A percentile compares a stretch with the other conserved stretches of the same genome.
phyloP scores from a whole-genome alignment of 2,329 filamentous ascomycete genomes.

The Alternaria novae-zelandiae region DNA sequence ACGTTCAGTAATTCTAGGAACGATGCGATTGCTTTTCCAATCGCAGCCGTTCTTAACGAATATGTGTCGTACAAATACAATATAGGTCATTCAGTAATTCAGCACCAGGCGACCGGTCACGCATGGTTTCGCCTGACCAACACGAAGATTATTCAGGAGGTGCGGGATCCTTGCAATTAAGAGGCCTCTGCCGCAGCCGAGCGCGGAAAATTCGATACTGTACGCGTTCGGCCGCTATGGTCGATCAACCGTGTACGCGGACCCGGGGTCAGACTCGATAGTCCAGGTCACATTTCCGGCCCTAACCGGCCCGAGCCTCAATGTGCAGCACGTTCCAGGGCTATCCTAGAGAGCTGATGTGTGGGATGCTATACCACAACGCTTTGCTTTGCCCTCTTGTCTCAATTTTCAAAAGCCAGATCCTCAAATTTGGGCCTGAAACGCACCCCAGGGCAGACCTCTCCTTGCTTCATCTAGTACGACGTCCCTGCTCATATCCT shows the following conservation, averaged over 20 bases:
- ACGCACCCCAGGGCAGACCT: neutral
- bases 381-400: conserved; percentile 13
- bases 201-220: conserved; percentile 25
- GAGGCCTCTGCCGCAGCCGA: conserved; percentile 20
- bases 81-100: conserved; percentile 9
- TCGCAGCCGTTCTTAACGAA: conserved; percentile 22
- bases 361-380: conserved; percentile 14
- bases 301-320: conserved; percentile 41
- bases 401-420: neutral
- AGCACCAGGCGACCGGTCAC: conserved; percentile 13
- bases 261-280: conserved; percentile 23
- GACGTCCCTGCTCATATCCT: neutral
- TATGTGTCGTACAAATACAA: conserved; percentile 38
- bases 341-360: conserved; percentile 11
- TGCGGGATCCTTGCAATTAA: conserved; percentile 19
- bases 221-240: conserved; percentile 28
- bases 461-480: conserved; percentile 18
- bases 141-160: conserved; percentile 13
- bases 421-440: conserved; percentile 4
- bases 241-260: conserved; percentile 37
- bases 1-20: conserved; percentile 22
- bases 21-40: conserved; percentile 32
- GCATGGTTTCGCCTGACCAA: conserved; percentile 16
- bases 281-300: conserved; percentile 29
- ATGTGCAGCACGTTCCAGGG: conserved; percentile 30